Evolutionary conservation across 306 rosid genomes (phyloP).

Genomic region (Medicago truncatula): DNA sequence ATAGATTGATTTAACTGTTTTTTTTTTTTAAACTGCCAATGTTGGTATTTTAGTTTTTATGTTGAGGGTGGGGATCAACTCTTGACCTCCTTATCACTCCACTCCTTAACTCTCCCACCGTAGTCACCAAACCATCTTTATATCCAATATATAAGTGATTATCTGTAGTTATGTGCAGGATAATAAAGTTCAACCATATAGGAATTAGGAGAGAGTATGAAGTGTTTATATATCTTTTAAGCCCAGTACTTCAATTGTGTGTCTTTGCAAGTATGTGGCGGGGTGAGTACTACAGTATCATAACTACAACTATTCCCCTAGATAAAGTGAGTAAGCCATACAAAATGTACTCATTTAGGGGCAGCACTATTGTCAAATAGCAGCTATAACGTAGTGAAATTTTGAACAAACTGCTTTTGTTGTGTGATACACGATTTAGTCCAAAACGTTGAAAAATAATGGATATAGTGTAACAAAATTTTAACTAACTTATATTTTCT

Average conservation of each 20-base stretch:
- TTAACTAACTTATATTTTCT: not conserved
- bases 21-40: not conserved
- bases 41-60: no score
- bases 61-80: not conserved
- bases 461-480: not conserved
- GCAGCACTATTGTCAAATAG: not conserved
- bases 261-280: not conserved
- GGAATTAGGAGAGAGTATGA: not conserved
- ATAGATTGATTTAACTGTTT: not conserved
- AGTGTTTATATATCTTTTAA: not conserved
- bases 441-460: not conserved
- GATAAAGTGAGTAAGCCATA: not conserved
- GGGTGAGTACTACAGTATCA: not conserved
- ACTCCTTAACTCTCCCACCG: not conserved
- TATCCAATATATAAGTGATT: not conserved
- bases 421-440: not conserved
- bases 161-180: not conserved
- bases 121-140: not conserved
- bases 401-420: not conserved
- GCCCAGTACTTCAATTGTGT: not conserved
- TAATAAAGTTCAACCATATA: not conserved
- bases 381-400: not conserved
- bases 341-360: not conserved
- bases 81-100: not conserved
- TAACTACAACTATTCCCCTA: not conserved